These are phyloP conservation scores for Globomyces pollinis-pini DNA, from an alignment of 192 early-diverging fungal species.

Conservation along the genomic window DNA sequence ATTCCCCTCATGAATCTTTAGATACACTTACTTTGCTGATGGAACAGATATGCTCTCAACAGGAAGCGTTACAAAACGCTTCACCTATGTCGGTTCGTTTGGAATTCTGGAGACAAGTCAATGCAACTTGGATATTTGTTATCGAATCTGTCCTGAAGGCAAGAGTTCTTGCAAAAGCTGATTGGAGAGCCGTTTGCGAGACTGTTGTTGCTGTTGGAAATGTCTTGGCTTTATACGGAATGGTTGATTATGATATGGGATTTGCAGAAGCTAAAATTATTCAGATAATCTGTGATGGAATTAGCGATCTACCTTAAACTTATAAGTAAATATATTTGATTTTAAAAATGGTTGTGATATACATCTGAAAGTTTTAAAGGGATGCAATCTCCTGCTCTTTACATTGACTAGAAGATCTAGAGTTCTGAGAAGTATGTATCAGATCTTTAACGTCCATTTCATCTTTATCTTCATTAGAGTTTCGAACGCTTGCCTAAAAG, in stretches of 20 bases:
- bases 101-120: conserved; percentile 10
- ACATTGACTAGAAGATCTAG: too few species aligned
- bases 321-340: too few species aligned
- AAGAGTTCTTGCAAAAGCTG: neutral
- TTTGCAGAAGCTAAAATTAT: conserved; percentile 1
- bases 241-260: conserved; percentile 7
- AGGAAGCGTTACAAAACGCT: neutral
- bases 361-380: too few species aligned
- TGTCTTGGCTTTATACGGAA: conserved; percentile 8
- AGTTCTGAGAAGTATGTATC: too few species aligned
- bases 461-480: too few species aligned
- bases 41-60: conserved; percentile 8
- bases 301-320: neutral
- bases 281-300: neutral
- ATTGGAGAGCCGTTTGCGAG: conserved; percentile 8
- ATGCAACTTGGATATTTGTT: conserved; percentile 8
- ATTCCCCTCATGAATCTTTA: neutral
- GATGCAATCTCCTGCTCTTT: too few species aligned
- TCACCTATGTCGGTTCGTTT: neutral
- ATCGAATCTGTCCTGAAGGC: conserved; percentile 4
- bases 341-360: too few species aligned
- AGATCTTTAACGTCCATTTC: too few species aligned
- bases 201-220: conserved; percentile 11
- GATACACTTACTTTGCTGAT: conserved; percentile 9
- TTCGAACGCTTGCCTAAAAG: too few species aligned